A percentile compares a stretch with the other conserved stretches of the same genome.
phyloP scores from a whole-genome alignment of 169 alveolate species.

The Babesia gibsoni region DNA sequence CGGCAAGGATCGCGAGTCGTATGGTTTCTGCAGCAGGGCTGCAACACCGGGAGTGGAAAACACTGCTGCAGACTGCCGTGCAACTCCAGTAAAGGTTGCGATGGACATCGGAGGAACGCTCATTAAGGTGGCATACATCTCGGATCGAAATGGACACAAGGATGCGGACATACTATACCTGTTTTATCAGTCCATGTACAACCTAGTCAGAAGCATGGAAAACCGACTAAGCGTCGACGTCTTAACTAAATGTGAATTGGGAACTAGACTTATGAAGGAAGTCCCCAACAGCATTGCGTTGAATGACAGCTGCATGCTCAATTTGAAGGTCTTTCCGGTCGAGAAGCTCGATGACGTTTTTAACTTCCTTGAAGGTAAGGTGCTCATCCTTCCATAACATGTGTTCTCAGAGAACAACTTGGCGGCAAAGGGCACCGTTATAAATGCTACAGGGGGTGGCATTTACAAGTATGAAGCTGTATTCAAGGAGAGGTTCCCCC shows the following conservation, averaged over 20 bases:
- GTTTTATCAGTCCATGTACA: conserved; percentile 3
- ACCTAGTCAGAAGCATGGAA: background rate
- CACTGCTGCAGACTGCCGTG: too few relatives aligned
- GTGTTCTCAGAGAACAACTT: background rate
- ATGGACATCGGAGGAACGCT: conserved; percentile 64
- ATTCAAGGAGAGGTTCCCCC: conserved; percentile 9
- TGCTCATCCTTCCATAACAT: background rate
- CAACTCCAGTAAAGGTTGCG: background rate
- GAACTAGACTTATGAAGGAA: background rate
- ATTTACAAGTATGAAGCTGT: conserved; percentile 19
- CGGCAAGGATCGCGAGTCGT: too few relatives aligned
- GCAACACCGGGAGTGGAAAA: too few relatives aligned
- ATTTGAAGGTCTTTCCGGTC: conserved; percentile 25
- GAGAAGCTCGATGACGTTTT: conserved; percentile 10
- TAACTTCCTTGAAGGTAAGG: conserved; percentile 6
- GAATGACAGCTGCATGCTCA: background rate
- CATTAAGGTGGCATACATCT: conserved; percentile 27
- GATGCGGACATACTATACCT: background rate
- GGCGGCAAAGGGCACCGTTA: background rate
- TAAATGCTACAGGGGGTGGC: conserved; percentile 61
- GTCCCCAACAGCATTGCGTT: conserved; percentile 7
- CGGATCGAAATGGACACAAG: background rate
- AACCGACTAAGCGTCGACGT: background rate
- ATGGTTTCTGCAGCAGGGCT: too few relatives aligned
- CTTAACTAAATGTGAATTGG: background rate